Base-by-base conservation (phyloP, 176 grass and related monocot species). In the Tillandsia fasciculata region DNA sequence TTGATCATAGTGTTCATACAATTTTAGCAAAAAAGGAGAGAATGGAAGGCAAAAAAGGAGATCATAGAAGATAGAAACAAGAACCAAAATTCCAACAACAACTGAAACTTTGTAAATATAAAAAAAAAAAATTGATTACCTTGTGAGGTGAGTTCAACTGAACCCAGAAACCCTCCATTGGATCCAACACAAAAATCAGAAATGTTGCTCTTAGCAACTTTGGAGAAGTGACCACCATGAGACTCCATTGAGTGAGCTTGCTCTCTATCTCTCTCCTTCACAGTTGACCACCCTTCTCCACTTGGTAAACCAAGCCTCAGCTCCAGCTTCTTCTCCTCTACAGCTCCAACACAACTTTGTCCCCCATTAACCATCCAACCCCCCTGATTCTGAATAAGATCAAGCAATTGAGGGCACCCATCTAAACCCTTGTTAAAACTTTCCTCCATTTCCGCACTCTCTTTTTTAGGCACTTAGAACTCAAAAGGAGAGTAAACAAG, bases 271-370 rank as follows among this genome's bases (percentile, higher is more conserved):
- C 76, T 74, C 7, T 54, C 79, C 11, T 57, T 52, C 1, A 13
- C n/a, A 14, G 53, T 10, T 11, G 15, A 29, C 78, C 83, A 48
- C n/a, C 27, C 52, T 13, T 57, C 65, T 11, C 56, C 74, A 49
- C 80, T 71, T 12, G 87, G 87, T 26, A 83, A 77, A 7, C 87
- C 87, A 28, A 90, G 87, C 64, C 80, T 83, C 53, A 90, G 83
- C 77, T 90, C 74, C 8, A 90, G 80, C 74, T 78, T 53, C 70
- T 70, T 68, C 54, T 82, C 87, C 2, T 90, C 76, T 49, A 52
- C 64, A 8, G 72, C 51, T 64, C 12, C 17, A 20, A 51, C 7
- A 20, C 48, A 11, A 26, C 24, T 14, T 70, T 76, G 15, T 9
- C 67, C 12, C 42, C 48, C 1, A 49, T 3, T 69, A 17, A 70